Conservation (phyloP, 1,284 basidiomycete genomes). For the Testicularia cyperi region DNA sequence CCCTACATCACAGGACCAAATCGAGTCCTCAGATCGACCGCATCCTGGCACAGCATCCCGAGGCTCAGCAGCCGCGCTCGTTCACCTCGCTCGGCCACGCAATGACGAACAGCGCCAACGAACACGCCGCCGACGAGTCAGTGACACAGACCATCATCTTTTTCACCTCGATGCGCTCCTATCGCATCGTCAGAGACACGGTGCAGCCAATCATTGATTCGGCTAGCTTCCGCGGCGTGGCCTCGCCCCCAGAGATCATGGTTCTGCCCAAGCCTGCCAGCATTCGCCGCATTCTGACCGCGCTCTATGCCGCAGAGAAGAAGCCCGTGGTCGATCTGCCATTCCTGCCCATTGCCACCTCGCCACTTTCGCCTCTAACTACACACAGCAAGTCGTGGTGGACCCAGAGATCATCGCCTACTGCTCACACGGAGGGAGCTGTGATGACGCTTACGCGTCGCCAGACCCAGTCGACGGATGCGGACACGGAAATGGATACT, state of each 20-base stretch:
- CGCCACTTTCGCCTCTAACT: conserved; percentile 65
- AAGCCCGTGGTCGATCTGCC: conserved; percentile 78
- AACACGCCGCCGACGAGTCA: conserved; percentile 4
- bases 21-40: conserved; percentile 40
- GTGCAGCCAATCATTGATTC: conserved; percentile 47
- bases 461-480: conserved; percentile 7
- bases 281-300: conserved; percentile 35
- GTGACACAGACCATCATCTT: conserved; percentile 46
- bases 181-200: conserved; percentile 28
- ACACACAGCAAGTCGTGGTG: conserved; percentile 30
- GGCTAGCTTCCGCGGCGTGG: conserved; percentile 22
- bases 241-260: conserved; percentile 44
- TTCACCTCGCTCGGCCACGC: conserved; percentile 11
- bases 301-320: conserved; percentile 34
- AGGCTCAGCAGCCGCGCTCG: conserved; percentile 5
- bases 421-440: too few relatives aligned
- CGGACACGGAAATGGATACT: conserved; percentile 14
- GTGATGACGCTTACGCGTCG: conserved; percentile 22
- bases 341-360: conserved; percentile 85
- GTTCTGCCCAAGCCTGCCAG: conserved; percentile 47
- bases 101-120: conserved; percentile 4
- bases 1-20: conserved; percentile 31
- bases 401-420: conserved; percentile 9
- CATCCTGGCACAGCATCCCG: conserved; percentile 14
- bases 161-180: conserved; percentile 46